Percentiles rank a stretch among this genome's conserved stretches.
Evolutionary conservation across 768 basidiomycete genomes (phyloP).

Genomic region (Kwoniella heveanensis): DNA sequence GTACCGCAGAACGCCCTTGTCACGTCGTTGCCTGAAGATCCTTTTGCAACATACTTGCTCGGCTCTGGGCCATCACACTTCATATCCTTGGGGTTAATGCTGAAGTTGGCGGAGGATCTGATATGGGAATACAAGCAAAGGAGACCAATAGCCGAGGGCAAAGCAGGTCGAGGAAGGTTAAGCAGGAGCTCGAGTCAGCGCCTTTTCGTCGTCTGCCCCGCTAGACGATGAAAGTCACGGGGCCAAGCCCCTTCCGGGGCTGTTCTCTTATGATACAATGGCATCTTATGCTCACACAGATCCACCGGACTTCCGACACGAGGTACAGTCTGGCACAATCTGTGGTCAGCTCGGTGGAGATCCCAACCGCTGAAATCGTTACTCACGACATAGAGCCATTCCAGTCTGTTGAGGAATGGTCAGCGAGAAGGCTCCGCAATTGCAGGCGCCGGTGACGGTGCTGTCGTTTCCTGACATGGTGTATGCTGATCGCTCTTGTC

Average conservation of each 20-base stretch:
- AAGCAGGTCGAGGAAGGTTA: too few relatives aligned
- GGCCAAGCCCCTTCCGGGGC: too few relatives aligned
- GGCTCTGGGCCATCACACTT: constrained; percentile 5
- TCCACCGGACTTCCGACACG: constrained; percentile 20
- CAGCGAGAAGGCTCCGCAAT: constrained; percentile 13
- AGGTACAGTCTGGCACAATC: constrained; percentile 9
- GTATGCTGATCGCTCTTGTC: not conserved
- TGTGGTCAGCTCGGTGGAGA: not conserved
- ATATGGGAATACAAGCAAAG: not conserved
- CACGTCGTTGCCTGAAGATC: constrained; percentile 13
- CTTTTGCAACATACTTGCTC: constrained; percentile 6
- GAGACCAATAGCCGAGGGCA: too few relatives aligned
- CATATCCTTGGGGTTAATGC: constrained; percentile 5
- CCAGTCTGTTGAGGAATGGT: constrained; percentile 9
- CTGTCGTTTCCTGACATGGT: constrained; percentile 10
- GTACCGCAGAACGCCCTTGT: constrained; percentile 13
- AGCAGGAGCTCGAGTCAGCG: too few relatives aligned
- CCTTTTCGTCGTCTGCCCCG: too few relatives aligned
- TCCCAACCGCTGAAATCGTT: not conserved
- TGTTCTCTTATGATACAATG: too few relatives aligned
- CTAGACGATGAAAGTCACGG: too few relatives aligned
- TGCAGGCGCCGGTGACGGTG: constrained; percentile 19
- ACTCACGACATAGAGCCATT: constrained; percentile 22
- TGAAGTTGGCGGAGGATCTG: constrained; percentile 17
- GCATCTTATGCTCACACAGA: too few relatives aligned